These are phyloP conservation scores for Nemophila menziesii DNA, from an alignment of 257 asterid genomes.

Conservation along the genomic window DNA sequence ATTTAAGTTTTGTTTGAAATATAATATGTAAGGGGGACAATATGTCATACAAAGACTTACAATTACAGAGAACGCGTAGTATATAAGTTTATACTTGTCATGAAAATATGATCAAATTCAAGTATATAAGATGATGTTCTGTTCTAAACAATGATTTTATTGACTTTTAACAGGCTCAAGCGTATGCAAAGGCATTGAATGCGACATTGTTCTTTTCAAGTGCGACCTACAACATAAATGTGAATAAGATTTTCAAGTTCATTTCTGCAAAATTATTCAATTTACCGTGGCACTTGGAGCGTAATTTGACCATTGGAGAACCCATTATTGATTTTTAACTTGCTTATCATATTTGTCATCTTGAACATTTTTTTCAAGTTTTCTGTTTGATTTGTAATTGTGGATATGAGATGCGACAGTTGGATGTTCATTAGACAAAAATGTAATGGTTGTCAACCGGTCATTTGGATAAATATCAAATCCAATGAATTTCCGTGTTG, in stretches of 20 bases:
- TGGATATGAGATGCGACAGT: constrained; percentile 10
- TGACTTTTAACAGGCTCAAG: constrained; percentile 43
- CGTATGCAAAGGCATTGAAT: constrained; percentile 63
- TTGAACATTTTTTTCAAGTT: background rate
- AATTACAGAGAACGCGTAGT: no score
- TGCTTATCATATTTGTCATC: background rate
- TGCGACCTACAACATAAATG: constrained; percentile 79
- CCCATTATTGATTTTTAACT: constrained; percentile 74
- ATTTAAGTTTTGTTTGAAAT: no score
- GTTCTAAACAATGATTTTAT: background rate
- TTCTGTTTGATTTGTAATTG: background rate
- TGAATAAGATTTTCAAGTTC: constrained; percentile 80
- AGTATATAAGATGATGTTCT: background rate
- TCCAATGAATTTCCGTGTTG: constrained; percentile 15
- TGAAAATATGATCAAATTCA: background rate
- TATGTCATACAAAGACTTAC: no score
- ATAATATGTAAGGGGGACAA: no score
- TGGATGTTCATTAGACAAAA: background rate
- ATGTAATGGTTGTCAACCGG: constrained; percentile 25
- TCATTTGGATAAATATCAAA: constrained; percentile 20
- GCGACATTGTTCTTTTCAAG: constrained; percentile 82
- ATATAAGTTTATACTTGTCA: no score
- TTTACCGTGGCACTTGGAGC: constrained; percentile 66
- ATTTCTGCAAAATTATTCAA: constrained; percentile 72
- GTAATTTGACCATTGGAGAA: constrained; percentile 78